Conservation (phyloP, 2,329 filamentous ascomycete species). For the Aspergillus candidus region DNA sequence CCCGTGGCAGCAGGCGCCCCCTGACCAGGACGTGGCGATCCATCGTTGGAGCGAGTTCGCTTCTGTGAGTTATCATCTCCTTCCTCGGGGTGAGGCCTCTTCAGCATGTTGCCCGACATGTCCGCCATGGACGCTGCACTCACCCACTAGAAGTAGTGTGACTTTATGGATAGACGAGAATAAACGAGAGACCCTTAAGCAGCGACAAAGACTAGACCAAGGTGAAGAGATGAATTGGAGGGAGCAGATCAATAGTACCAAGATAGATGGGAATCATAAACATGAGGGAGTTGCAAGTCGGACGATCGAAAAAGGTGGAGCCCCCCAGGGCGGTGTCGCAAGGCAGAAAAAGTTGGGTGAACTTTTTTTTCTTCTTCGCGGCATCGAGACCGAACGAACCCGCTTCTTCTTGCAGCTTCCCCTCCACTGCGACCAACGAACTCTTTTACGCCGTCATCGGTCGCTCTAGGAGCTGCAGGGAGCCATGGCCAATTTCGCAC, state of each 20-base stretch:
- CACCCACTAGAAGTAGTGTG: constrained; percentile 5
- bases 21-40: constrained; percentile 40
- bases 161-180: not conserved
- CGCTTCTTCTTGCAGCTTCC: constrained; percentile 18
- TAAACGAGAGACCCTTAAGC: too few relatives aligned
- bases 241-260: not conserved
- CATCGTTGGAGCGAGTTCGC: constrained; percentile 46
- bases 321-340: constrained; percentile 22
- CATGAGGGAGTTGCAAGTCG: not conserved
- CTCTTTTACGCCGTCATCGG: constrained; percentile 27
- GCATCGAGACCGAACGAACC: constrained; percentile 22
- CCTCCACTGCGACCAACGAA: constrained; percentile 8
- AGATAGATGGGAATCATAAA: not conserved
- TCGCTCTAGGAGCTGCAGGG: constrained; percentile 30
- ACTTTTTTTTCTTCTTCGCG: constrained; percentile 29
- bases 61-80: constrained; percentile 42
- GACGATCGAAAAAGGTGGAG: constrained; percentile 8
- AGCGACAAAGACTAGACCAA: not conserved
- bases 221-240: not conserved
- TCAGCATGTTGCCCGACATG: constrained; percentile 38
- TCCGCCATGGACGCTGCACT: constrained; percentile 35
- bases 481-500: constrained; percentile 48
- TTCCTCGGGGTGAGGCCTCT: constrained; percentile 45
- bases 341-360: constrained; percentile 36
- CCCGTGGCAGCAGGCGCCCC: constrained; percentile 24